Percentiles rank a stretch among this genome's conserved stretches.
Conservation (phyloP, 257 asterid genomes). For the Knoxia roxburghii region DNA sequence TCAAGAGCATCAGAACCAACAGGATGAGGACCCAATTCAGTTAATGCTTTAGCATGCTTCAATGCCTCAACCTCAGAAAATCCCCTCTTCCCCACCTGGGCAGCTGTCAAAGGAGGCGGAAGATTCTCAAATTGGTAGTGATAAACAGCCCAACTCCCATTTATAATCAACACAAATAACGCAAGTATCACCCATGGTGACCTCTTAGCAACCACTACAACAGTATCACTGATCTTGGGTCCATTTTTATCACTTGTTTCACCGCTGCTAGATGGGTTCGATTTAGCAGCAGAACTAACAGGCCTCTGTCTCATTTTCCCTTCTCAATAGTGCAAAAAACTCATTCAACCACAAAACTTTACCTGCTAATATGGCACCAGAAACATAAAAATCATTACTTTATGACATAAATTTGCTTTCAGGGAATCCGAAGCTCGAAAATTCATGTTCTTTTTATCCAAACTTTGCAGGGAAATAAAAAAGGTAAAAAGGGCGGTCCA, state of each 20-base stretch:
- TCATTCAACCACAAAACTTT: neutral
- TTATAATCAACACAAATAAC: slow-evolving; percentile 50
- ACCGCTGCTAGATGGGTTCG: slow-evolving; percentile 22
- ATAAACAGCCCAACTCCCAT: slow-evolving; percentile 75
- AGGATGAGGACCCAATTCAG: slow-evolving; percentile 81
- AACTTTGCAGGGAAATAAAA: too few species aligned
- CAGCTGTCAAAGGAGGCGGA: slow-evolving; percentile 52
- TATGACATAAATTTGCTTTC: neutral
- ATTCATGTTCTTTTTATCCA: neutral
- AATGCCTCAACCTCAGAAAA: slow-evolving; percentile 84
- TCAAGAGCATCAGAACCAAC: slow-evolving; percentile 76
- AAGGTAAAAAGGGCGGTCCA: neutral
- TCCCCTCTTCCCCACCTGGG: slow-evolving; percentile 84
- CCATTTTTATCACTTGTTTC: slow-evolving; percentile 21
- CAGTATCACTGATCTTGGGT: slow-evolving; percentile 25
- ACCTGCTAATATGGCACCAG: neutral
- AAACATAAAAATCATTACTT: slow-evolving; percentile 2
- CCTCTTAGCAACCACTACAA: slow-evolving; percentile 51
- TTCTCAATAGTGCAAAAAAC: neutral
- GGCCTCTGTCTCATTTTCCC: slow-evolving; percentile 57
- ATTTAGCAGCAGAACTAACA: slow-evolving; percentile 36
- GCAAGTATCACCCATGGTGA: slow-evolving; percentile 54
- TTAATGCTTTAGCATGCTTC: slow-evolving; percentile 67
- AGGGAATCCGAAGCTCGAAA: neutral
- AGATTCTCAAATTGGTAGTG: slow-evolving; percentile 63